Evolutionary conservation across 805 yeast genomes (phyloP), one percentile per base, ranked within the genome.

Genomic region (Candida arabinofermentans): DNA sequence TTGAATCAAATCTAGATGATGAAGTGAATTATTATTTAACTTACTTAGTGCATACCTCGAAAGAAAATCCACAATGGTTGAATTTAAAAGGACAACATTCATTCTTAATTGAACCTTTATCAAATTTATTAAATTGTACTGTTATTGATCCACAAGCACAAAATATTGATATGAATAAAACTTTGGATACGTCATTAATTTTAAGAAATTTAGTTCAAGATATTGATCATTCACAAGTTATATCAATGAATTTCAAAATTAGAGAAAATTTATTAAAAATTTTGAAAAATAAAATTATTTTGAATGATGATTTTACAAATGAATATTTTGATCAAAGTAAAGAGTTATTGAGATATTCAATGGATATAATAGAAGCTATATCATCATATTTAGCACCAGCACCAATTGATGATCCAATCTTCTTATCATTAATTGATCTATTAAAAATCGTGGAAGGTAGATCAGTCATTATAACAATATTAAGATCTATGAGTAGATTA

Each of bases 161-260:
- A 7, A 50, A 55, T 27, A 37, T 42, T 1, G 62, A 59, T 34
- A 33, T 62, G 17, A 58, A 61, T 34, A 56, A 56, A 24, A 49
- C 62, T 12, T 49, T 66, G 17, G 79, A 75, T 55, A 71, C 83
- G 7, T 71, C 82, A 52, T 68, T 93, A 33, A 76, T 86, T 16
- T 66, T 93, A 42, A 73, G 98, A 56, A 93, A 93, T 61, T 65
- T 86, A 35, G 77, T 86, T 2, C 95, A 91, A 58, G 96, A 89
- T 59, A 74, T 85, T 10, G 83, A 75, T 34, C 85, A 87, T 54
- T 93, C 95, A 32, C 88, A 85, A 58, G 71, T 82, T 55, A 65
- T 93, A 47, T 84, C 91, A 1, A 69, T 74, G 52, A 67, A 73
- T 42, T 62, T 65, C 17, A 43, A 42, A 31, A 47, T 62, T 10